Conservation (phyloP, 306 rosid species). For the Hippophae rhamnoides region DNA sequence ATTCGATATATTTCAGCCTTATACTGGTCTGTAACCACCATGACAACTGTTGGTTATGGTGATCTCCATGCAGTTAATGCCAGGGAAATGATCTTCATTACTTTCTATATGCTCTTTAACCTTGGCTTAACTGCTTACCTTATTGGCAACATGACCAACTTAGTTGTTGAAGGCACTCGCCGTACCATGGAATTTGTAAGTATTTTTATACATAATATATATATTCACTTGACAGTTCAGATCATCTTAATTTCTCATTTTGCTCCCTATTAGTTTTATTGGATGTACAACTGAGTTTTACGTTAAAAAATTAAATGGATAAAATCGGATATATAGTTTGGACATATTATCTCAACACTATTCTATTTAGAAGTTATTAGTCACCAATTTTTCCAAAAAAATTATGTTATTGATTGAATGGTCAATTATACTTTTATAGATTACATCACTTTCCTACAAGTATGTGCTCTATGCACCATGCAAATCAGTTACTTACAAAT, state of each 20-base stretch:
- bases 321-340: too few species aligned
- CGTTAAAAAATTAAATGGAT: too few species aligned
- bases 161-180: constrained; percentile 90
- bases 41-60: constrained; percentile 95
- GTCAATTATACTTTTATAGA: too few species aligned
- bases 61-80: constrained; percentile 86
- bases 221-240: not conserved
- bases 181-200: constrained; percentile 95
- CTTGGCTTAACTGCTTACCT: constrained; percentile 92
- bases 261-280: not conserved
- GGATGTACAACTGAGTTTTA: not conserved
- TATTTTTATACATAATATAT: not conserved
- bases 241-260: not conserved
- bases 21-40: constrained; percentile 90
- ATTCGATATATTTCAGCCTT: constrained; percentile 65
- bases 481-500: too few species aligned
- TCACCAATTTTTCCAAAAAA: too few species aligned
- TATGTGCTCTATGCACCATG: too few species aligned
- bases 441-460: too few species aligned
- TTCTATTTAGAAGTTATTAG: too few species aligned
- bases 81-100: constrained; percentile 74
- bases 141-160: constrained; percentile 96
- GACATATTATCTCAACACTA: too few species aligned
- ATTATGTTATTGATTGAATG: too few species aligned
- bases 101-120: constrained; percentile 81